Evolutionary conservation across 805 yeast genomes (phyloP).

Genomic region (Candida insectorum): DNA sequence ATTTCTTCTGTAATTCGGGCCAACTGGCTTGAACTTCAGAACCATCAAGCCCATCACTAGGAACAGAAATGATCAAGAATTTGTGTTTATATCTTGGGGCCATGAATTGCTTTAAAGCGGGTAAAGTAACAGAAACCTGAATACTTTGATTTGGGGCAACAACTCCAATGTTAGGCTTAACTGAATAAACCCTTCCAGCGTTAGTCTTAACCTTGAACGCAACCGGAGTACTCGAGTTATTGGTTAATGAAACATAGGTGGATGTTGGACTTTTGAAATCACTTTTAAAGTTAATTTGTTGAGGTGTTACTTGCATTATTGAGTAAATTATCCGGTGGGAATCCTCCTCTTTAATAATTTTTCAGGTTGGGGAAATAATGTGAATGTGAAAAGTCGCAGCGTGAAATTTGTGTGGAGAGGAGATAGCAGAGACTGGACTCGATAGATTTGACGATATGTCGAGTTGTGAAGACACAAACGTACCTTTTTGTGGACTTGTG

Average conservation of each 20-base stretch:
- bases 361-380: constrained; percentile 1
- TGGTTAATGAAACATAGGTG: constrained; percentile 52
- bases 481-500: too few species aligned
- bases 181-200: constrained; percentile 93
- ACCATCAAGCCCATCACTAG: constrained; percentile 60
- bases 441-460: too few species aligned
- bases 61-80: constrained; percentile 82
- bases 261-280: constrained; percentile 73
- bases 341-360: too few species aligned
- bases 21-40: constrained; percentile 63
- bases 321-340: neutral
- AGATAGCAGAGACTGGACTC: too few species aligned
- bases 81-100: constrained; percentile 77
- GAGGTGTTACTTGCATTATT: constrained; percentile 11
- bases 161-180: constrained; percentile 87
- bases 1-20: constrained; percentile 63
- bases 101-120: constrained; percentile 76
- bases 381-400: constrained; percentile 4
- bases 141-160: constrained; percentile 70
- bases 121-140: constrained; percentile 77
- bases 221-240: constrained; percentile 51
- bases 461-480: too few species aligned
- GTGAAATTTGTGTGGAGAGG: too few species aligned
- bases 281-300: constrained; percentile 39
- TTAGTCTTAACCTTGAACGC: constrained; percentile 98